Conservation (phyloP, 2,329 filamentous ascomycete genomes). For the Cladophialophora exuberans region DNA sequence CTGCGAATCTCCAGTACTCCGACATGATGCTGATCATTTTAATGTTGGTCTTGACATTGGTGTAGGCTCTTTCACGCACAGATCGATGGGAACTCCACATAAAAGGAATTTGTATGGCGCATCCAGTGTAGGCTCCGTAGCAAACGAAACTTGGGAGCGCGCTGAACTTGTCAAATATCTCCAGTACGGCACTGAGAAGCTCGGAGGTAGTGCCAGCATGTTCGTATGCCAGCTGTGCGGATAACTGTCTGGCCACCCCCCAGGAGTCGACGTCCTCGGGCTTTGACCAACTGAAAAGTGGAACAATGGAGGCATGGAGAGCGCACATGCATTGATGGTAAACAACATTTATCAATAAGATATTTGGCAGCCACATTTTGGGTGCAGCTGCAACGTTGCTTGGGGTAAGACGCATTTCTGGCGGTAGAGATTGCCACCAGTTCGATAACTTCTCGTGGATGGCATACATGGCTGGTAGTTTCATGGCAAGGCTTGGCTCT, state of each 20-base stretch:
- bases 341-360: constrained; percentile 10
- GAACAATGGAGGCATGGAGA: constrained; percentile 17
- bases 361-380: neutral
- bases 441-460: constrained; percentile 4
- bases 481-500: neutral
- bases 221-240: constrained; percentile 18
- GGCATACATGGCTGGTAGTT: constrained; percentile 5
- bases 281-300: constrained; percentile 20
- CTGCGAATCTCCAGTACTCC: constrained; percentile 13
- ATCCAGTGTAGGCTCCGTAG: constrained; percentile 11
- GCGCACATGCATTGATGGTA: constrained; percentile 17
- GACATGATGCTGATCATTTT: constrained; percentile 9
- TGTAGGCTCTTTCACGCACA: neutral
- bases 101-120: constrained; percentile 19
- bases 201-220: constrained; percentile 13
- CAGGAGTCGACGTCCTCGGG: neutral
- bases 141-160: constrained; percentile 7
- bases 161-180: neutral
- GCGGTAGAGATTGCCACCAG: constrained; percentile 4
- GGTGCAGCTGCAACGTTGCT: neutral
- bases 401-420: neutral
- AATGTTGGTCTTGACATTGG: constrained; percentile 14
- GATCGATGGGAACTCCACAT: constrained; percentile 13
- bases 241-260: neutral
- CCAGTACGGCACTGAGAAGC: neutral